Conservation (phyloP, 1,284 basidiomycete genomes). For the Sanghuangporus sanghuang region DNA sequence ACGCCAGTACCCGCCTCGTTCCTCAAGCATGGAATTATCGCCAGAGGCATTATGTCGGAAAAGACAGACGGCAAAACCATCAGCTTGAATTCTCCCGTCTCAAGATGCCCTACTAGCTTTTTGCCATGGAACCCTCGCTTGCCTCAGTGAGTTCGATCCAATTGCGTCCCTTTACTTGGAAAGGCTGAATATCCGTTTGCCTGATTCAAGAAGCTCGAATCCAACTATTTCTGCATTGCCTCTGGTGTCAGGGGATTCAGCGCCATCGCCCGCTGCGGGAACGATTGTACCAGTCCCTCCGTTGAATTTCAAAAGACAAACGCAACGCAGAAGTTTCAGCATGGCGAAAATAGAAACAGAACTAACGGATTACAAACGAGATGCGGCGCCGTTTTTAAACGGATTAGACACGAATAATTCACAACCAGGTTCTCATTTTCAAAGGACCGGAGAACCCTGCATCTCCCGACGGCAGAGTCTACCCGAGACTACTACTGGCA, state of each 20-base stretch:
- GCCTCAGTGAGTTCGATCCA: neutral
- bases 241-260: neutral
- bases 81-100: conserved; percentile 7
- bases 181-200: neutral
- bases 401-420: neutral
- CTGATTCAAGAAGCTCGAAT: neutral
- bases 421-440: neutral
- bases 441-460: neutral
- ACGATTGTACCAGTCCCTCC: conserved; percentile 8
- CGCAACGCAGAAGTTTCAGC: conserved; percentile 12
- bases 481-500: neutral
- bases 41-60: neutral
- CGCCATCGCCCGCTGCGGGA: neutral
- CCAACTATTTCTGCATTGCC: neutral
- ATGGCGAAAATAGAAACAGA: conserved; percentile 5
- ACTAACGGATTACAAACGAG: neutral
- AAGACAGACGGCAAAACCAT: neutral
- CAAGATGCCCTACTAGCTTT: neutral
- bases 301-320: conserved; percentile 8
- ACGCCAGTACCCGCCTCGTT: neutral
- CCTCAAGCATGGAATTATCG: neutral
- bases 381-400: neutral
- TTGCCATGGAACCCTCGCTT: neutral
- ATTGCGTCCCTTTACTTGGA: neutral
- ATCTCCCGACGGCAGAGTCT: conserved; percentile 1